phyloP scores from a whole-genome alignment of 2,329 filamentous ascomycete species.

The Sordariomycetes sp. region DNA sequence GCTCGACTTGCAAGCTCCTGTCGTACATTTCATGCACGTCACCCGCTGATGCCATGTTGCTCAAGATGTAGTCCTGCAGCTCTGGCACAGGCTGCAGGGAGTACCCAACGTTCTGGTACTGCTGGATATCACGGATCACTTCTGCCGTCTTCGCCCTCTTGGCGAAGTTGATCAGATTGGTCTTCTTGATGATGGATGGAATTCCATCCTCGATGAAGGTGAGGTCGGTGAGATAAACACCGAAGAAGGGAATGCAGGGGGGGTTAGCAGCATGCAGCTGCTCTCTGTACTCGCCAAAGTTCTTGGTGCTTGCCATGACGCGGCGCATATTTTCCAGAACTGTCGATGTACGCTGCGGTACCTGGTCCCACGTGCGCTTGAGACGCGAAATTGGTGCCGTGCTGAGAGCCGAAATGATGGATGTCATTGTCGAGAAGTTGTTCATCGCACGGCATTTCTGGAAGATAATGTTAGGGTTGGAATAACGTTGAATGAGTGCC shows the following conservation, averaged over 20 bases:
- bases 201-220: slow-evolving; percentile 99
- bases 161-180: slow-evolving; percentile 95
- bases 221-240: slow-evolving; percentile 95
- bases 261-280: slow-evolving; percentile 87
- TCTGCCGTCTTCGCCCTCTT: slow-evolving; percentile 97
- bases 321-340: slow-evolving; percentile 85
- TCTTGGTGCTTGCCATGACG: slow-evolving; percentile 95
- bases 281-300: slow-evolving; percentile 95
- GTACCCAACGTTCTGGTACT: slow-evolving; percentile 98
- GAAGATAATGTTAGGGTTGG: no score
- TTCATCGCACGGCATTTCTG: slow-evolving; percentile 90
- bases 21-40: slow-evolving; percentile 99
- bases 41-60: slow-evolving; percentile 89
- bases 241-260: slow-evolving; percentile 96
- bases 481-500: background rate
- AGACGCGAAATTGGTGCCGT: slow-evolving; percentile 93
- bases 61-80: slow-evolving; percentile 92
- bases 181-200: slow-evolving; percentile 91
- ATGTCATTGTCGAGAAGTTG: slow-evolving; percentile 96
- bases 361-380: slow-evolving; percentile 88
- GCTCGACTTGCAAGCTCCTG: slow-evolving; percentile 87
- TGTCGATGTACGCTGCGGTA: slow-evolving; percentile 73
- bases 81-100: slow-evolving; percentile 81
- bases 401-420: slow-evolving; percentile 90
- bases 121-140: slow-evolving; percentile 96